Evolutionary conservation across 345 rosid genomes (phyloP).

Genomic region (Brassica nigra): DNA sequence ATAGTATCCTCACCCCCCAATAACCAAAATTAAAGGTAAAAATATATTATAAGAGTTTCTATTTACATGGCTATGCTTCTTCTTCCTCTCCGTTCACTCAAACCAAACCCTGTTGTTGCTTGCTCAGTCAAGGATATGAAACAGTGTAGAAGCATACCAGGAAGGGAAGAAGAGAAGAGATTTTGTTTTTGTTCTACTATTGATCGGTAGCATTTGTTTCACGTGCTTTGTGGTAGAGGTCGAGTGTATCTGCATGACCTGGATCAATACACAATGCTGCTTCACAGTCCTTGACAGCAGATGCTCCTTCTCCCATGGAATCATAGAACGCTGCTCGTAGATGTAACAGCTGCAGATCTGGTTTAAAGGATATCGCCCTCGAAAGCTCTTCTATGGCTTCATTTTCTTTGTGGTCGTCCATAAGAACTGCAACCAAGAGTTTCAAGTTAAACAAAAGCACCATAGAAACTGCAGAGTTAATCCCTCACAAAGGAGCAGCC

Average conservation of each 20-base stretch:
- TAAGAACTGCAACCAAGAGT: slow-evolving; percentile 54
- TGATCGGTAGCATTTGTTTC: slow-evolving; percentile 40
- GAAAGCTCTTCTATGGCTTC: slow-evolving; percentile 85
- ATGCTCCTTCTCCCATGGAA: slow-evolving; percentile 54
- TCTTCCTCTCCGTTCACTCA: slow-evolving; percentile 22
- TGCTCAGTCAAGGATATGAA: slow-evolving; percentile 28
- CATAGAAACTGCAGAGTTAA: not conserved
- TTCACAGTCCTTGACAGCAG: slow-evolving; percentile 67
- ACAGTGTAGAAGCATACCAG: slow-evolving; percentile 45
- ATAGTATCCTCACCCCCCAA: slow-evolving; percentile 32
- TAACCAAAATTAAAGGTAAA: slow-evolving; percentile 36
- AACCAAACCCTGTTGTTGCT: slow-evolving; percentile 5
- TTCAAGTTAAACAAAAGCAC: not conserved
- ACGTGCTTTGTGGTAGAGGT: slow-evolving; percentile 55
- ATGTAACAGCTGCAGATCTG: slow-evolving; percentile 82
- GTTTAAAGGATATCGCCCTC: slow-evolving; percentile 72
- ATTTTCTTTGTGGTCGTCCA: slow-evolving; percentile 85
- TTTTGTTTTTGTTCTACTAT: slow-evolving; percentile 34
- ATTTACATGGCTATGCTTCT: slow-evolving; percentile 42
- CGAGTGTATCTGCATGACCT: slow-evolving; percentile 50
- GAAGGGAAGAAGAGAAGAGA: slow-evolving; percentile 23
- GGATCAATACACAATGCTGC: slow-evolving; percentile 88
- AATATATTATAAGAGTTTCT: slow-evolving; percentile 40
- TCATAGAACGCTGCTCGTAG: slow-evolving; percentile 84
- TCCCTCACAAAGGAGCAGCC: too few species aligned